Evolutionary conservation across 805 yeast genomes (phyloP), one percentile per base, ranked within the genome.

Genomic region (Kazachstania africana): DNA sequence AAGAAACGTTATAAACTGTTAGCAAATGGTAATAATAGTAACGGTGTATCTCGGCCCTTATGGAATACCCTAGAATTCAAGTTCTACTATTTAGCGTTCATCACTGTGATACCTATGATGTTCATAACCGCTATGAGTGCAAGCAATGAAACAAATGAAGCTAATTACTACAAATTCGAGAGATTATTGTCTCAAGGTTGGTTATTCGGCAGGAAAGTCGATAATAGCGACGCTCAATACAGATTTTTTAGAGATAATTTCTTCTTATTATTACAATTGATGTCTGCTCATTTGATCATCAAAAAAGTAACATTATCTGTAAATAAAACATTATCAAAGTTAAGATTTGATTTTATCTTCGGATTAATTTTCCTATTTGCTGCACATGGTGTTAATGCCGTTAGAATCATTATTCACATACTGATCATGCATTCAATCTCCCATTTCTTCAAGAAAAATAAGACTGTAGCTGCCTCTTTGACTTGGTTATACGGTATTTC

Each of bases 211-310:
- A 60, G 95, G 16, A 79, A 78, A 55, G 94, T 84, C 26, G 98
- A 91, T 54, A 87, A 88, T 51, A 79, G 94, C 4, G 99, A 91
- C 52, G 63, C 66, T 20, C 99, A 91, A 55, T 91, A 88, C 49
- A 58, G 82, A 16, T 83, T 85, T 47, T 84, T 91, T 51, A 68
- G 98, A 45, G 78, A 80, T 49, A 85, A 85, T 49, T 64, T 88
- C 40, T 69, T 72, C 9, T 51, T 79, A 29, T 59, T 91, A 29
- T 48, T 62, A n/a, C 70, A 59, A 0, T 60, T 83, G 29, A 65
- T 78, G 34, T 40, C 48, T 0, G 50, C 62, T 2, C 97, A 91
- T 55, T 53, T 64, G 4, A 29, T 47, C 0, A 35, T 78, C 6
- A 70, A 94, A 43, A 53, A 56, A 30, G 8, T 44, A 2, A 36